These are phyloP conservation scores for Sporobolomyces phaffii DNA, from an alignment of 768 basidiomycete genomes.

Conservation along the genomic window DNA sequence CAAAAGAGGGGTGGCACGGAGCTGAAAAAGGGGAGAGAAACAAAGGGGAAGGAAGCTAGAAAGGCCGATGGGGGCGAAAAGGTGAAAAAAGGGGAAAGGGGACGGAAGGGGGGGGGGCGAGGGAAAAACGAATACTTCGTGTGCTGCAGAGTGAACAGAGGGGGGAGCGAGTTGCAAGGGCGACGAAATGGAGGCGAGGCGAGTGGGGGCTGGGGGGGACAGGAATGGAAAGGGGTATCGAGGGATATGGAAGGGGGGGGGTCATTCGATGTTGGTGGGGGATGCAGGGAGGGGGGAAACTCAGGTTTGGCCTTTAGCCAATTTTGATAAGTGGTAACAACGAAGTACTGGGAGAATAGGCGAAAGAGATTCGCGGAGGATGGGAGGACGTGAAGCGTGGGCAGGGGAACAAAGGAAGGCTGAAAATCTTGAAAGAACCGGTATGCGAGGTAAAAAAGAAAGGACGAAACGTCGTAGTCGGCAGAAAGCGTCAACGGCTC, in stretches of 20 bases:
- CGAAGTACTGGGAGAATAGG: conserved; percentile 1
- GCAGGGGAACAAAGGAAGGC: background rate
- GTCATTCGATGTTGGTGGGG: background rate
- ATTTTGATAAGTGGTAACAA: conserved; percentile 12
- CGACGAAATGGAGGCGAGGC: background rate
- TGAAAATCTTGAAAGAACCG: background rate
- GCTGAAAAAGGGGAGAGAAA: background rate
- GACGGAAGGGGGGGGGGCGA: background rate
- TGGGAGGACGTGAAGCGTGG: background rate
- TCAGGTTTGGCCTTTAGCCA: conserved; percentile 11
- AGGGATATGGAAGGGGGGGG: background rate
- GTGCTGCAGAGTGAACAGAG: background rate
- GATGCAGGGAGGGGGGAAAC: background rate
- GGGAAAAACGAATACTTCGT: conserved; percentile 6
- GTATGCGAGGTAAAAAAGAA: too few species aligned
- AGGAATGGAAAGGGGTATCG: background rate
- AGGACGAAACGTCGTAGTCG: too few species aligned
- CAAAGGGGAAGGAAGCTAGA: background rate
- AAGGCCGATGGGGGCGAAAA: too few species aligned
- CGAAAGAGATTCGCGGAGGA: background rate
- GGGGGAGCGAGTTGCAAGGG: background rate
- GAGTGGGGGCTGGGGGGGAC: background rate
- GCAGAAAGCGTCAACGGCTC: background rate
- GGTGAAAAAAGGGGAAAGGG: background rate
- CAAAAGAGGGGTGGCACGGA: background rate